Evolutionary conservation across 1,284 basidiomycete species (phyloP), one percentile per base, ranked within the genome.

Genomic region (Microbotryum silenes-acaulis): DNA sequence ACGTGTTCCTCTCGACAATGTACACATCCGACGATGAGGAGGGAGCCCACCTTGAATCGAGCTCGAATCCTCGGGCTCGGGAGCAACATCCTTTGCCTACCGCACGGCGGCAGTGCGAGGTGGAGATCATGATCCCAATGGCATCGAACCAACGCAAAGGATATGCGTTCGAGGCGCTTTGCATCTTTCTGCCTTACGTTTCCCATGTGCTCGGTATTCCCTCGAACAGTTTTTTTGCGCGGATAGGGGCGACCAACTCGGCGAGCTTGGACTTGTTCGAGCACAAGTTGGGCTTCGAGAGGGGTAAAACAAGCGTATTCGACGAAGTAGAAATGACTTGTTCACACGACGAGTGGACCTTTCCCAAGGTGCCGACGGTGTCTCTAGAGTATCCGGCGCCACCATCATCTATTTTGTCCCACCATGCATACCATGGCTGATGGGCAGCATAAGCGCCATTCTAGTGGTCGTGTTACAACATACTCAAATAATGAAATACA

Each of bases 61-160:
- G 45, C 2, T 44, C 53, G 33, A 54, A 33, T 56, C 58, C 46
- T 25, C 50, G 21, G 42, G 50, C 31, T 29, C 42, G 12, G 18
- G 55, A 21, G n/a, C 49, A 3, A 16, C 42, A 3, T 21, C 56
- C 42, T 27, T 10, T 8, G 45, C 27, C 16, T 52, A 82, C 64
- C 81, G 82, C 64, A 81, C 78, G 3, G 82, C 82, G 65, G 77
- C 64, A 20, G 74, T 79, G 56, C 23, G 89, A 92, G 71, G 77
- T 81, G 60, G 81, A 83, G 73, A 84, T 93, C 65, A 94, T 93
- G 91, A 86, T 94, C 69, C 88, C 88, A 56, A 83, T 85, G 82
- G 31, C 60, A 60, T 55, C 20, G 4, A 31, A 65, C 56, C 68
- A 77, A 6, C 80, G 89, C 9, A 81, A 80, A 71, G 88, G 90